A percentile compares a stretch with the other conserved stretches of the same genome.
These are phyloP conservation scores for Verticillium dahliae DNA, from an alignment of 2,329 filamentous ascomycete genomes.

Conservation along the genomic window DNA sequence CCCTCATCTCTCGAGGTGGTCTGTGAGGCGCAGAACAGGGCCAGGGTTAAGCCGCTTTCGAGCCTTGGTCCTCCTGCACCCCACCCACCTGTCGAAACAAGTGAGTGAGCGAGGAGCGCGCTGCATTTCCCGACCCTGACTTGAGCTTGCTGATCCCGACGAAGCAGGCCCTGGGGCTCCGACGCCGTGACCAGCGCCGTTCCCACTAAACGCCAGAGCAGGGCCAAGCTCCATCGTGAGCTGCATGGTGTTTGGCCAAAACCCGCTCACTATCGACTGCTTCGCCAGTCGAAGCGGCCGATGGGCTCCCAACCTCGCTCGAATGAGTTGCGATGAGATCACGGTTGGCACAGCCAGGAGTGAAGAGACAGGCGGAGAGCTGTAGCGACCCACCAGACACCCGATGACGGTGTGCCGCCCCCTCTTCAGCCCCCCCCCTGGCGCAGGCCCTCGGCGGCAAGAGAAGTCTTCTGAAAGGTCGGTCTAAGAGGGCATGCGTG, in stretches of 20 bases:
- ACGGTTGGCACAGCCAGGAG: neutral
- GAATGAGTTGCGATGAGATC: neutral
- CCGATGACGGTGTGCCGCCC: conserved; percentile 14
- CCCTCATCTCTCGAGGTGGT: neutral
- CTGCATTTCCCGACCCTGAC: neutral
- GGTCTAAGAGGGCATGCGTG: neutral
- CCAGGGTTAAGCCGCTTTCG: neutral
- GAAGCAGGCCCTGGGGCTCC: neutral
- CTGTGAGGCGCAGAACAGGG: neutral
- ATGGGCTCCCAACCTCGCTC: neutral
- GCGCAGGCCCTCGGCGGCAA: conserved; percentile 25
- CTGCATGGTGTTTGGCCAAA: neutral
- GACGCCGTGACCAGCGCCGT: neutral
- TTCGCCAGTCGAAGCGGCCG: neutral
- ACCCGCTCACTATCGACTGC: neutral
- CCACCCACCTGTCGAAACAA: neutral
- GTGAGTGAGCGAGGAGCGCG: neutral
- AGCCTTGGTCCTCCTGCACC: neutral
- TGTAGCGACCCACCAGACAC: conserved; percentile 9
- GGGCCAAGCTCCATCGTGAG: neutral
- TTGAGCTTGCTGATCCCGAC: neutral
- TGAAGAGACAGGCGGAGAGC: neutral
- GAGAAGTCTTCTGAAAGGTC: conserved; percentile 30
- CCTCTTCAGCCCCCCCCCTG: conserved; percentile 5
- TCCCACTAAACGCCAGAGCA: neutral